Evolutionary conservation across 2,329 filamentous ascomycete genomes (phyloP).

Genomic region (Epichloe aotearoae): DNA sequence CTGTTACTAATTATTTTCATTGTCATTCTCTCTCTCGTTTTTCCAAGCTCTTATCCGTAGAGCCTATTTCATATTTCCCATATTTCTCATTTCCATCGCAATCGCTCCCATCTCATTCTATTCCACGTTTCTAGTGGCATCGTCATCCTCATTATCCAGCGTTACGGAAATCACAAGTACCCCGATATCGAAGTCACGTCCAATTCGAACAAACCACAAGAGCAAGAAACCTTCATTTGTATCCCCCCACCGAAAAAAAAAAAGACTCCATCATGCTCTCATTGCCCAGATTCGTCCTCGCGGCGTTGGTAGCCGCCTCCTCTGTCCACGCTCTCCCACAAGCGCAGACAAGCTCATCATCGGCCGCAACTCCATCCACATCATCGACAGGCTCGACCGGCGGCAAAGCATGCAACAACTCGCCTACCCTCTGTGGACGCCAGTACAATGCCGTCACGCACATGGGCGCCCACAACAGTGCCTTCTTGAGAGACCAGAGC

Average conservation of each 20-base stretch:
- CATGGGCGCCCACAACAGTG: constrained; percentile 62
- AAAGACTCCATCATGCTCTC: constrained; percentile 11
- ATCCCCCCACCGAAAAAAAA: not conserved
- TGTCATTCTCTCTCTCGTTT: not conserved
- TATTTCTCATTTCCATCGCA: too few relatives aligned
- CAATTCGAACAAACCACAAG: not conserved
- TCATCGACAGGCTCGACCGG: constrained; percentile 9
- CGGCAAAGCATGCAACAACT: constrained; percentile 61
- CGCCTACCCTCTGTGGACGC: constrained; percentile 55
- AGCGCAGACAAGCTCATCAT: constrained; percentile 4
- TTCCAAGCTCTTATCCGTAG: not conserved
- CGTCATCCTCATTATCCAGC: not conserved
- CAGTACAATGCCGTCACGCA: constrained; percentile 66
- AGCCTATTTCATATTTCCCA: not conserved
- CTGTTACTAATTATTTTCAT: too few relatives aligned
- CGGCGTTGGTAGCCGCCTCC: constrained; percentile 11
- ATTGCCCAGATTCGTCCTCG: constrained; percentile 10
- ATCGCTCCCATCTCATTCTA: too few relatives aligned
- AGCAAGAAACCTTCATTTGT: not conserved
- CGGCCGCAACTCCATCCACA: constrained; percentile 4
- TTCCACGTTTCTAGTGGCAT: not conserved
- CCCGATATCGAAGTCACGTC: not conserved
- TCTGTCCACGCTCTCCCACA: constrained; percentile 15
- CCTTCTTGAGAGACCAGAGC: constrained; percentile 53
- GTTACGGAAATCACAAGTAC: not conserved